Evolutionary conservation across 345 rosid genomes (phyloP), one percentile per base, ranked within the genome.

Genomic region (Laguncularia racemosa): DNA sequence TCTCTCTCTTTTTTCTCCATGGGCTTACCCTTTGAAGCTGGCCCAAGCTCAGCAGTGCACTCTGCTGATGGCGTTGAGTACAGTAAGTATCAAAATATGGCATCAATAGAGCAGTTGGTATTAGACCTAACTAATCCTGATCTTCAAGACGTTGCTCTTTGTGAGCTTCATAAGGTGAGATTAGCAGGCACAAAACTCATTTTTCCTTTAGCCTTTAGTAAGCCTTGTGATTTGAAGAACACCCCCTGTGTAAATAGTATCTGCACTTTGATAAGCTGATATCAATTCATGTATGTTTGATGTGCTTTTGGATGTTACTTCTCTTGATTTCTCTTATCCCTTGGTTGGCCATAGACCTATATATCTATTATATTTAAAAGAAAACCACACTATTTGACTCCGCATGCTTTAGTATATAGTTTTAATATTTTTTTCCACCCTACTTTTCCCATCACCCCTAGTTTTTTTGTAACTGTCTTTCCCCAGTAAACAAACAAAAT

Each of bases 51-150:
- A 6, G 60, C 86, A 33, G 40, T 23, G 28, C 40, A 2, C 40
- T 6, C 3, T 33, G 40, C 40, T 33, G 40, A 33, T 7, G 40
- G 40, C 7, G 1, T 33, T 33, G 11, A 33, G 40, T 10, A 33
- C 4, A 81, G 65, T 67, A 86, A 84, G 68, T 91, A 86, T 68
- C 76, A 88, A 52, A 89, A 84, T 50, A 73, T 86, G 92, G 88
- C 84, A 7, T 81, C 95, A 7, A 95, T 88, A 1, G 95, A 89
- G 71, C 87, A 93, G 26, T 71, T 93, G 76, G 97, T 89, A 2
- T 95, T 89, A 67, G 96, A 93, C 57, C 92, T 89, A 44, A 80
- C 95, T 73, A 87, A 84, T 64, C 97, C 95, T 2, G 97, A 89
- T 72, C 95, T 87, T 74, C 84, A 96, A 51, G 97, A 89, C 57